Evolutionary conservation across 768 basidiomycete genomes (phyloP).

Genomic region (Chlorophyllum brunneum): DNA sequence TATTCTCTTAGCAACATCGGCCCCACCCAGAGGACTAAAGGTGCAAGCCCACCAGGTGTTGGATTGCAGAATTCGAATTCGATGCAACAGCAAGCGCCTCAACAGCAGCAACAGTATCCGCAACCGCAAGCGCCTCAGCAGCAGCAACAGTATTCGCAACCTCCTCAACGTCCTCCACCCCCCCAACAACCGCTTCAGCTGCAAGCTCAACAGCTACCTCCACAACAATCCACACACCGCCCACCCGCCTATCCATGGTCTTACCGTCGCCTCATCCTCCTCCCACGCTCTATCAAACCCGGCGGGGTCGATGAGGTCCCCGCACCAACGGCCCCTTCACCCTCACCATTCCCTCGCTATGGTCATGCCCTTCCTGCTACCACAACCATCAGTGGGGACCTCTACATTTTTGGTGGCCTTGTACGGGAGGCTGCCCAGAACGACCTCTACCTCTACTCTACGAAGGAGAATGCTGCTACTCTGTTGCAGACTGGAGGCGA

Average conservation of each 20-base stretch:
- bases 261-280: conserved; percentile 64
- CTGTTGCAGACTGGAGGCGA: conserved; percentile 88
- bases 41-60: conserved; percentile 19
- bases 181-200: conserved; percentile 22
- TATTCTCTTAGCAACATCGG: conserved; percentile 7
- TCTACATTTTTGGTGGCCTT: conserved; percentile 96
- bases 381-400: conserved; percentile 77
- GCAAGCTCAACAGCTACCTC: conserved; percentile 22
- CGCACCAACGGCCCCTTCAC: conserved; percentile 66
- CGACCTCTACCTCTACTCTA: conserved; percentile 90
- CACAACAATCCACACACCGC: conserved; percentile 27
- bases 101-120: conserved; percentile 13
- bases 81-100: conserved; percentile 15
- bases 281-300: conserved; percentile 59
- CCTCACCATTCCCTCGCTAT: conserved; percentile 93
- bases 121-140: conserved; percentile 16
- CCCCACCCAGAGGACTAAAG: conserved; percentile 12
- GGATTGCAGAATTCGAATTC: conserved; percentile 8
- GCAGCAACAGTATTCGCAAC: conserved; percentile 19
- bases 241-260: conserved; percentile 79
- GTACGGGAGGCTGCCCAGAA: conserved; percentile 87
- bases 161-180: conserved; percentile 20
- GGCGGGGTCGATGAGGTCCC: conserved; percentile 45
- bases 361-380: conserved; percentile 87
- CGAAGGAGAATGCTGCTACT: conserved; percentile 72